Base-by-base conservation (phyloP, 352 stramenopile species). In the Pythium insidiosum region DNA sequence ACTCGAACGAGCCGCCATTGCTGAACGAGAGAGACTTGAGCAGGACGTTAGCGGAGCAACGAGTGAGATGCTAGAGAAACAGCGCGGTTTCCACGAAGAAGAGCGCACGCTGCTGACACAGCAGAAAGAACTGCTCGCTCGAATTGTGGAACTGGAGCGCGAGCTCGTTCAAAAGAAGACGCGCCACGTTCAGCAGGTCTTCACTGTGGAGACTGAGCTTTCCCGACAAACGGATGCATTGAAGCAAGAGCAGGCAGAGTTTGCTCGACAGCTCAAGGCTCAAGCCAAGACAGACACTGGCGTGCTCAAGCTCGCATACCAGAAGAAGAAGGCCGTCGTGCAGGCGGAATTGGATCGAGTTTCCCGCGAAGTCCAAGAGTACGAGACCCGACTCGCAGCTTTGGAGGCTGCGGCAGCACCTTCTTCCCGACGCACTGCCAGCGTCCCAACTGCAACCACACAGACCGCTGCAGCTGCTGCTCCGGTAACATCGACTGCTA, bases 81-180 rank as follows among this genome's bases (percentile, higher is more conserved):
- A 83, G 41, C 65, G 65, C 18, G 68, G 40, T 10, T 78, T 82
- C 38, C 60, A 80, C 39, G 33, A 72, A 26, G 66, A 87, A 52
- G 66, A 84, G 48, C 70, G 68, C 10, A 63, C 54, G 19, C 22
- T 87, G 26, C 57, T 81, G 28, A 61, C 61, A 5, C 56, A 83
- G 40, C 68, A 84, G 45, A 70, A 72, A 26, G 66, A 80, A 23
- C 33, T 82, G 31, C 62, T 84, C 50, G 50, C 53, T n/a, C 70
- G 74, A 15, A 59, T 84, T 37, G 64, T 80, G 4, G 52, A 79
- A 12, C 56, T 87, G 25, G 71, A 84, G 47, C 64, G 65, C 9
- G 50, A 77, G 26, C 43, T 84, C 6, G 49, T 80, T 4, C 63
- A 71, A 12, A 76, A 81, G 50, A 84, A 81, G 48, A 83, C 65